Evolutionary conservation across 2,329 filamentous ascomycete species (phyloP), one percentile per base, ranked within the genome.

Genomic region (Orbilia blumenaviensis): DNA sequence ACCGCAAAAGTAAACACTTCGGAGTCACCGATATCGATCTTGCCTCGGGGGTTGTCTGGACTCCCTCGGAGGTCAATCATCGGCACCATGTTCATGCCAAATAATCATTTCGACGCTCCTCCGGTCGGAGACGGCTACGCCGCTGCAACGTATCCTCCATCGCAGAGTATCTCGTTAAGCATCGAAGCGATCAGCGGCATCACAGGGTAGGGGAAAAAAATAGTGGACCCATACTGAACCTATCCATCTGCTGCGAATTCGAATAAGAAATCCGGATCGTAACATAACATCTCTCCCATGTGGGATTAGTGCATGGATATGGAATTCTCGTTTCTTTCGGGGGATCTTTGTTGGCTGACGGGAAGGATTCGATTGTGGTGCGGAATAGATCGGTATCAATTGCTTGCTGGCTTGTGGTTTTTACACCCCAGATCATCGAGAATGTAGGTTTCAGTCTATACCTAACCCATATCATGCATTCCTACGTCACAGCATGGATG

Each of bases 321-420:
- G 38, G 66, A 52, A 54, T 63, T 6, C 2, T 38, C n/a, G 16
- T 36, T 50, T 25, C 18, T 46, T 34, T 25, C 25, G 14, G 41
- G 34, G 32, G 38, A 36, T 38, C 21, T 56, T 3, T 46, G 14
- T 32, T 56, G 64, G 64, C 72, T 76, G 64, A 76, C 72, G 23
- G 63, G 64, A 63, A 32, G 27, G 25, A 21, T 52, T 56, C 23
- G 34, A 48, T 21, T 27, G 25, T 69, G 32, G 18, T 27, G 60
- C 62, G 23, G 44, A 80, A 52, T 73, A 92, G 94, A 36, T 97
- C 94, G 7, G 94, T 99, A 79, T 97, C 93, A 50, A 97, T 99
- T 82, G 94, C 94, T 60, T 97, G 94, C 82, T 97, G 95, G 95
- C 92, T 98, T 69, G 92, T 98, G 36, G 95, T 99, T 71, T 99